phyloP scores from a whole-genome alignment of 208 protist genomes.

The Wallacemonas sp. region DNA sequence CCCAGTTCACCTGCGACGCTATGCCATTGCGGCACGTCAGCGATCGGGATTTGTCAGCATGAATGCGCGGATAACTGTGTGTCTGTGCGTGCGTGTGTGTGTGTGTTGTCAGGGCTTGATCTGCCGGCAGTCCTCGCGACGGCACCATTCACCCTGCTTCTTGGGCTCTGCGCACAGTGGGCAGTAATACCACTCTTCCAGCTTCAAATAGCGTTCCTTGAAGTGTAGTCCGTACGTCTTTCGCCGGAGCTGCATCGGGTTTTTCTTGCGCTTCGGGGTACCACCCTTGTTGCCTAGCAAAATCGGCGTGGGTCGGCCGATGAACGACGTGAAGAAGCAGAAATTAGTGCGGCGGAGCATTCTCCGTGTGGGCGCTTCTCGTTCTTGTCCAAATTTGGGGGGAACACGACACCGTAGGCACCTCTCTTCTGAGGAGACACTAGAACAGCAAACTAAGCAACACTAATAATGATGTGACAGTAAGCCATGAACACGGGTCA shows the following conservation, averaged over 20 bases:
- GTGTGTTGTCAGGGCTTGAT: slow-evolving; percentile 93
- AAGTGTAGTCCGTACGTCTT: slow-evolving; percentile 91
- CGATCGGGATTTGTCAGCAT: no score
- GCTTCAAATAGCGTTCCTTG: slow-evolving; percentile 85
- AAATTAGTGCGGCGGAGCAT: slow-evolving; percentile 41
- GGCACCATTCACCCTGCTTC: slow-evolving; percentile 88
- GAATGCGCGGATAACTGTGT: no score
- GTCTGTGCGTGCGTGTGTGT: no score
- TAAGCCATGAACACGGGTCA: no score
- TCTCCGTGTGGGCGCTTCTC: neutral
- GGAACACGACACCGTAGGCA: no score
- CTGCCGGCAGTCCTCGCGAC: slow-evolving; percentile 87
- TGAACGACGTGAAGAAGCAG: slow-evolving; percentile 24
- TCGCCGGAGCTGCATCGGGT: slow-evolving; percentile 80
- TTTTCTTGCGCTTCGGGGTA: slow-evolving; percentile 91
- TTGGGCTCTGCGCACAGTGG: slow-evolving; percentile 91
- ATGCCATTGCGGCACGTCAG: no score
- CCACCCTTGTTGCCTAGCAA: slow-evolving; percentile 88
- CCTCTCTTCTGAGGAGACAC: no score
- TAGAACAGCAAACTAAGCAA: no score
- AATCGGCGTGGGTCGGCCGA: slow-evolving; percentile 62
- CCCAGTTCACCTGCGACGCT: no score
- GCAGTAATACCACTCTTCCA: slow-evolving; percentile 93
- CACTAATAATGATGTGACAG: no score
- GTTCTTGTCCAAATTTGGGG: neutral